Evolutionary conservation across 1,139 yeast species (phyloP).

Genomic region (Geotrichum armillariae): DNA sequence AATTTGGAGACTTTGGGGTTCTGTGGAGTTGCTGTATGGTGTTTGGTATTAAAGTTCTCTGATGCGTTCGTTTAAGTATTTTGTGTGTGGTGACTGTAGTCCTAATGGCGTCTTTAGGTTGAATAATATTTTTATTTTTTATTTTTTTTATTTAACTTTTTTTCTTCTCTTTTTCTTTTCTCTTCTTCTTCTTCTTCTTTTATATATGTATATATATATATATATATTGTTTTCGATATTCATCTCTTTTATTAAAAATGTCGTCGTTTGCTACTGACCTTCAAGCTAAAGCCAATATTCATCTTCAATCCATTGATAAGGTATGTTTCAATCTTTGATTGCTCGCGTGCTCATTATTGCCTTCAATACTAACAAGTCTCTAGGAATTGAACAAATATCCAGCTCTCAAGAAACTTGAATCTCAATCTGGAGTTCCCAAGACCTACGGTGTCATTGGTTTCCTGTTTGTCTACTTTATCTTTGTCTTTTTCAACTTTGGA

Average conservation of each 20-base stretch:
- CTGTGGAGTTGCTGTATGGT: no score
- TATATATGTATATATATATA: no score
- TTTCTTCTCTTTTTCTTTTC: no score
- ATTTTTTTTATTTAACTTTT: background rate
- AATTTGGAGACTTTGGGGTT: no score
- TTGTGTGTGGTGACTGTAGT: no score
- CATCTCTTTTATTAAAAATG: constrained; percentile 3
- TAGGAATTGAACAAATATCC: constrained; percentile 41
- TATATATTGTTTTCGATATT: no score
- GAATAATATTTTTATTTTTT: no score
- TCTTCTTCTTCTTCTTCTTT: no score
- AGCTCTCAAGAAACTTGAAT: constrained; percentile 37
- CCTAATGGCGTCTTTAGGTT: no score
- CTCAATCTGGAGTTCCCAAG: constrained; percentile 62
- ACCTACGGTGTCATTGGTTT: constrained; percentile 77
- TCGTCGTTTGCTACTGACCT: constrained; percentile 25
- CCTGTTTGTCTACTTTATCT: constrained; percentile 63
- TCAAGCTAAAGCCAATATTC: constrained; percentile 34
- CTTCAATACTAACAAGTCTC: constrained; percentile 1
- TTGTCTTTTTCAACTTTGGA: constrained; percentile 85
- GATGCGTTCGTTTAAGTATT: no score
- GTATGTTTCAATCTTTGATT: constrained; percentile 26
- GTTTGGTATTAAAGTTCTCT: no score
- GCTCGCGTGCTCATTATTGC: background rate
- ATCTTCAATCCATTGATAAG: constrained; percentile 33